Evolutionary conservation across 2,329 filamentous ascomycete species (phyloP), one percentile per base, ranked within the genome.

Genomic region (Sporothrix pallida): DNA sequence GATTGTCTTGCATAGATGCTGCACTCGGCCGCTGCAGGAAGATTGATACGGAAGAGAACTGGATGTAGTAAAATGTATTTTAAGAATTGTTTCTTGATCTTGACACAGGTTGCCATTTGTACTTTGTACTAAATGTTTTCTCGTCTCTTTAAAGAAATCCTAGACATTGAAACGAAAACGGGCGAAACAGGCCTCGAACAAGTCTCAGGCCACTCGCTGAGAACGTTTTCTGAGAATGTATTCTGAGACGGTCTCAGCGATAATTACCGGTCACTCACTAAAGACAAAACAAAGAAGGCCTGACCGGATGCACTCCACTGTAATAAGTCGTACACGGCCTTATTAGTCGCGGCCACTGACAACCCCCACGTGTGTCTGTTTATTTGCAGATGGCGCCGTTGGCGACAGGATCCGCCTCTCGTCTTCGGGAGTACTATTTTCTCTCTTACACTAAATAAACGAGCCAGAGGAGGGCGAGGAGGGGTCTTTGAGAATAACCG

Each of bases 321-420:
- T 26, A 26, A 26, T 26, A 26, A 26, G 23, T 26, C 23, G 23
- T 37, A 15, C 48, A 50, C 10, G 48, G 56, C 23, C 56, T 17
- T 60, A 37, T 60, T 37, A 60, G 31, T 60, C 5, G 26, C 31
- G 26, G 13, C 26, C 31, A 17, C 48, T 50, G 56, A 13, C 17
- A 17, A 13, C 54, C 70, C 70, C 70, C 70, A 72, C 70, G 70
- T 72, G 70, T 72, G 70, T 20, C 56, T n/a, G 23, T 71, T 58
- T 58, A 52, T 71, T 71, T 71, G 70, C 70, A 65, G 17, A 17
- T 54, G 70, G 68, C 68, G 68, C 68, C 50, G 54, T 71, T 70
- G 69, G 54, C 69, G 54, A 60, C 54, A n/a, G 26, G 31, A 7
- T 7, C 31, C 31, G 31, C 7, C 31, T 5, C 15, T 52, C 65